Evolutionary conservation across 164 flowering plant genomes (phyloP).

Genomic region (Hamamelis virginiana): DNA sequence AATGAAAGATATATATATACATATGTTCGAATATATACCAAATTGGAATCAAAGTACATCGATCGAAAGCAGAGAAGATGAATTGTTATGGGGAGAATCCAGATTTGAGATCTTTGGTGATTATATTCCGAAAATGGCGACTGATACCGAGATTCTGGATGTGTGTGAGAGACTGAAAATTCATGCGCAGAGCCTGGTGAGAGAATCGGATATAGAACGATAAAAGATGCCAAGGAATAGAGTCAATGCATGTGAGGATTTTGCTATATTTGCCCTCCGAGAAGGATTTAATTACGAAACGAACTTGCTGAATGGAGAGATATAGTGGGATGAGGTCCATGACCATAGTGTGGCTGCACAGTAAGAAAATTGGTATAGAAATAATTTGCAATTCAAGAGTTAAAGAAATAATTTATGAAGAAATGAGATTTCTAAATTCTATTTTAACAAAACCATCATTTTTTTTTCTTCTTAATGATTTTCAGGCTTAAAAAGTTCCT

Average conservation of each 20-base stretch:
- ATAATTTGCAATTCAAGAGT: too few relatives aligned
- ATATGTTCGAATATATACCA: neutral
- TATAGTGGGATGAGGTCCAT: neutral
- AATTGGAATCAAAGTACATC: neutral
- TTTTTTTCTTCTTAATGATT: too few relatives aligned
- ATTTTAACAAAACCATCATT: too few relatives aligned
- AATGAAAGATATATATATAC: neutral
- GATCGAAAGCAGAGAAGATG: neutral
- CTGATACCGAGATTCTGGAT: neutral
- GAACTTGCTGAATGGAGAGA: neutral
- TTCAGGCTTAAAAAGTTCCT: too few relatives aligned
- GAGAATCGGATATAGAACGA: neutral
- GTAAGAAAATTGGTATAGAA: neutral
- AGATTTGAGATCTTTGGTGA: neutral
- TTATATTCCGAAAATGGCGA: neutral
- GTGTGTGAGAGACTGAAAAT: neutral
- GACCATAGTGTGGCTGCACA: neutral
- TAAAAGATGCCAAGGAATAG: neutral
- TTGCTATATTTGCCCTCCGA: neutral
- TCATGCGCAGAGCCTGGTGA: neutral
- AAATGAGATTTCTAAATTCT: too few relatives aligned
- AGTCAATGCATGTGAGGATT: neutral
- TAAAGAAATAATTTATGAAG: too few relatives aligned
- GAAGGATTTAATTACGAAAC: neutral
- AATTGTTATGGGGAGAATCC: neutral